A percentile compares a stretch with the other conserved stretches of the same genome.
Evolutionary conservation across 768 basidiomycete genomes (phyloP).

Genomic region (Leucosporidium yakuticum): DNA sequence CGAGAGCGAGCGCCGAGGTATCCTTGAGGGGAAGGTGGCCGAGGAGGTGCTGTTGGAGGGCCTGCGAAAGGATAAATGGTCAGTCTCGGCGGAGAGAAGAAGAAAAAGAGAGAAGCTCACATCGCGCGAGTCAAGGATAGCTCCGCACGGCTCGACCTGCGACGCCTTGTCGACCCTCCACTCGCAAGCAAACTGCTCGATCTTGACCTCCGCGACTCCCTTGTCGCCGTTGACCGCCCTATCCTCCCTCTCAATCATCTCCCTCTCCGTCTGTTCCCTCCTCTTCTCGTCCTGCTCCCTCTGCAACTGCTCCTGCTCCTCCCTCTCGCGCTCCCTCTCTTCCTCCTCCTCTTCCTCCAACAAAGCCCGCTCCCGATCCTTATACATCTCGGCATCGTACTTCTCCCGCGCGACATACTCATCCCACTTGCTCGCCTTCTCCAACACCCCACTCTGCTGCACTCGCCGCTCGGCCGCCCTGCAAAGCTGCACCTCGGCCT

Average conservation of each 20-base stretch:
- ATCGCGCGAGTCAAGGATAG: no score
- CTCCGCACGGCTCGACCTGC: no score
- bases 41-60: no score
- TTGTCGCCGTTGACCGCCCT: background rate
- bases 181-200: no score
- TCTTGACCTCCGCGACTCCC: no score
- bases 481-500: conserved; percentile 4
- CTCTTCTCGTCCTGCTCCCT: background rate
- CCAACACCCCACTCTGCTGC: background rate
- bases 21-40: no score
- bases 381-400: background rate
- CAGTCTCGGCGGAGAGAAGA: no score
- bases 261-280: background rate
- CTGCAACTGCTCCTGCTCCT: background rate
- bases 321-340: background rate
- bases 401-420: background rate
- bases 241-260: background rate
- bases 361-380: conserved; percentile 2
- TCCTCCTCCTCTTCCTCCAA: background rate
- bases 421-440: conserved; percentile 30
- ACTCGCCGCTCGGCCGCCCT: background rate
- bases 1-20: no score
- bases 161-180: no score
- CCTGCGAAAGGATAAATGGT: no score
- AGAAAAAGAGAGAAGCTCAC: no score